These are phyloP conservation scores for Heliosperma pusillum DNA, from an alignment of 148 eudicot genomes.

Conservation along the genomic window DNA sequence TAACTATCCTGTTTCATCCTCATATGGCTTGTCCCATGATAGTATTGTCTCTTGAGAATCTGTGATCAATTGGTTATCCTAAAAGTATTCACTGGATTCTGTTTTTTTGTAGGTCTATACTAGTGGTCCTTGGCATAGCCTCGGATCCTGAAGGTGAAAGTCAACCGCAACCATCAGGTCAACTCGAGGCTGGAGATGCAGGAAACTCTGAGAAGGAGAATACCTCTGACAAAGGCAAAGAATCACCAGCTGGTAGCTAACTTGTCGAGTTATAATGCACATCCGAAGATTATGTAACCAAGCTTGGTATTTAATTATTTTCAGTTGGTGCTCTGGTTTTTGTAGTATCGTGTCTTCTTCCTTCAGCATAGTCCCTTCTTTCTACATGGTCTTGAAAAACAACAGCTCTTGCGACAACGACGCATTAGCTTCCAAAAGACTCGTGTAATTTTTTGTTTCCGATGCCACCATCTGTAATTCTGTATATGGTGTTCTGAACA, in stretches of 20 bases:
- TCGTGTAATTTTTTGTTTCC: too few relatives aligned
- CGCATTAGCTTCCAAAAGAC: too few relatives aligned
- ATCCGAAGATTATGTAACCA: not conserved
- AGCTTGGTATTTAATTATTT: not conserved
- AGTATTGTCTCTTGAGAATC: not conserved
- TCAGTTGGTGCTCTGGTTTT: not conserved
- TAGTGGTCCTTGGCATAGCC: conserved; percentile 65
- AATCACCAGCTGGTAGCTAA: conserved; percentile 43
- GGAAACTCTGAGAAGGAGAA: conserved; percentile 51
- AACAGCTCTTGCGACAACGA: too few relatives aligned
- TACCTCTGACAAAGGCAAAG: conserved; percentile 55
- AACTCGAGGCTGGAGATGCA: conserved; percentile 38
- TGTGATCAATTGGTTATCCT: not conserved
- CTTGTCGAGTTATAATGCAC: not conserved
- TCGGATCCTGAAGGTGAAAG: conserved; percentile 47
- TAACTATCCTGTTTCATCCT: not conserved
- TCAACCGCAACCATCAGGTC: conserved; percentile 48
- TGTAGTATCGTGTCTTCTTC: not conserved
- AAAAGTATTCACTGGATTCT: not conserved
- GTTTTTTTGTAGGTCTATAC: conserved; percentile 59
- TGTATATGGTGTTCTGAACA: too few relatives aligned
- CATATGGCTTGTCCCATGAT: not conserved
- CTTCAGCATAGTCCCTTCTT: too few relatives aligned
- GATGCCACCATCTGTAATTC: too few relatives aligned
- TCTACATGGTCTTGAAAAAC: too few relatives aligned